Evolutionary conservation across 2,329 filamentous ascomycete genomes (phyloP).

Genomic region (Colletotrichum agaves): DNA sequence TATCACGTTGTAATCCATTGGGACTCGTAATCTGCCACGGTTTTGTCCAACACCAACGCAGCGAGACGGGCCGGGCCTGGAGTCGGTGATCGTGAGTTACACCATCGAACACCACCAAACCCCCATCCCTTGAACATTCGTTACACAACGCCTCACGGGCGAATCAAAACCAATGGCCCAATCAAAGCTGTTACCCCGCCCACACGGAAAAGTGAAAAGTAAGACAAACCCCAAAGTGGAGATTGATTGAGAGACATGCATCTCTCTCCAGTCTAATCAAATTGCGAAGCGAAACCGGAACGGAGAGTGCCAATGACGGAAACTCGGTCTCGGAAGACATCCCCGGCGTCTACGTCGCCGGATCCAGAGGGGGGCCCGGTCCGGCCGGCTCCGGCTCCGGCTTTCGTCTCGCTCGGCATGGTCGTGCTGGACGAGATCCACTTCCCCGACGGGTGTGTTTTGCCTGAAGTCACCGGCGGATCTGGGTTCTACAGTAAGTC

Average conservation of each 20-base stretch:
- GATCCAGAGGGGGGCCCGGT: neutral
- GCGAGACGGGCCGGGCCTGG: conserved; percentile 21
- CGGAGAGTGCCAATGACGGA: neutral
- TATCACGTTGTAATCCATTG: neutral
- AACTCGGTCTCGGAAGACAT: neutral
- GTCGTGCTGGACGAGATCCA: conserved; percentile 30
- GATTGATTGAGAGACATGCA: neutral
- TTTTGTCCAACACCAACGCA: neutral
- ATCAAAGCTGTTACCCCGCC: neutral
- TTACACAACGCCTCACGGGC: neutral
- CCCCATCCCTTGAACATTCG: neutral
- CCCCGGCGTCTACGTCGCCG: neutral
- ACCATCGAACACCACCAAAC: neutral
- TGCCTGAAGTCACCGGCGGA: conserved; percentile 20
- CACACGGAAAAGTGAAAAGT: neutral
- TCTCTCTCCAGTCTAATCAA: too few species aligned
- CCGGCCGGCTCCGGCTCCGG: conserved; percentile 15
- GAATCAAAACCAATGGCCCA: neutral
- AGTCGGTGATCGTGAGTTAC: neutral
- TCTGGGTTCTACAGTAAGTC: conserved; percentile 26
- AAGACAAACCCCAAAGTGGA: neutral
- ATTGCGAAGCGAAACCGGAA: neutral
- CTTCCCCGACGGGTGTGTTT: conserved; percentile 19
- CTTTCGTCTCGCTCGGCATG: conserved; percentile 32
- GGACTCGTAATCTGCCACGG: neutral